These are phyloP conservation scores for Podila epigama DNA, from an alignment of 192 early-diverging fungal genomes.

Conservation along the genomic window DNA sequence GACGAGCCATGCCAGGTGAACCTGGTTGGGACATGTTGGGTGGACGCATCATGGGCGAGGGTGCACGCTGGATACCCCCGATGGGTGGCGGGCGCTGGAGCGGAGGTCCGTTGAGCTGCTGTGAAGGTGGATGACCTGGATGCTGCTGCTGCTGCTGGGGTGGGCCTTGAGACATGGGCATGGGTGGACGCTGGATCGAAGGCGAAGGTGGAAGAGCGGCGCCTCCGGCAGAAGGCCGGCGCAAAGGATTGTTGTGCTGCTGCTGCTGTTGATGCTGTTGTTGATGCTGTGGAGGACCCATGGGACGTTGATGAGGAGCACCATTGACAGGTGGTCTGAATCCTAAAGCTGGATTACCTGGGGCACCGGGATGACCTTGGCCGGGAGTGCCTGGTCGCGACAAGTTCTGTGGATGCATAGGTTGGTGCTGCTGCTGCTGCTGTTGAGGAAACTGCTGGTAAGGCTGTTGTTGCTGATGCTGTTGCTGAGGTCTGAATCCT, in stretches of 20 bases:
- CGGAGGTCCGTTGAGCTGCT: slow-evolving; percentile 2
- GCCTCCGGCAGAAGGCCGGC: slow-evolving; percentile 17
- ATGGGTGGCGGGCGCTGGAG: slow-evolving; percentile 29
- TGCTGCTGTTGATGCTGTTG: slow-evolving; percentile 1
- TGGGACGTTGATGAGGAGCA: slow-evolving; percentile 16
- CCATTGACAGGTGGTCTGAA: slow-evolving; percentile 25
- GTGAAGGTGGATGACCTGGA: slow-evolving; percentile 7
- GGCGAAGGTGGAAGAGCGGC: slow-evolving; percentile 20
- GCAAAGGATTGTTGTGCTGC: slow-evolving; percentile 5
- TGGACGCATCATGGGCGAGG: slow-evolving; percentile 43
- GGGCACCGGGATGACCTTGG: slow-evolving; percentile 1
- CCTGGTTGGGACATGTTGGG: slow-evolving; percentile 24
- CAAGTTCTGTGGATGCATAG: not conserved
- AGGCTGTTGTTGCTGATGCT: not conserved
- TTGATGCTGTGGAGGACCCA: slow-evolving; percentile 6
- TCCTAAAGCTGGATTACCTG: slow-evolving; percentile 7
- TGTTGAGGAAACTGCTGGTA: not conserved
- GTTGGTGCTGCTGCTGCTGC: slow-evolving; percentile 12
- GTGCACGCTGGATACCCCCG: slow-evolving; percentile 22
- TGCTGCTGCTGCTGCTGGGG: slow-evolving; percentile 18
- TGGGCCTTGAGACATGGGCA: slow-evolving; percentile 6
- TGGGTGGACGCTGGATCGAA: slow-evolving; percentile 29
- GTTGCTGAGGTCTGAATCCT: slow-evolving; percentile 34
- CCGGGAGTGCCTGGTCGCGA: slow-evolving; percentile 11
- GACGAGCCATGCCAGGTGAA: slow-evolving; percentile 34